phyloP scores from a whole-genome alignment of 1,139 yeast genomes.

The Yamadazyma taylorii region DNA sequence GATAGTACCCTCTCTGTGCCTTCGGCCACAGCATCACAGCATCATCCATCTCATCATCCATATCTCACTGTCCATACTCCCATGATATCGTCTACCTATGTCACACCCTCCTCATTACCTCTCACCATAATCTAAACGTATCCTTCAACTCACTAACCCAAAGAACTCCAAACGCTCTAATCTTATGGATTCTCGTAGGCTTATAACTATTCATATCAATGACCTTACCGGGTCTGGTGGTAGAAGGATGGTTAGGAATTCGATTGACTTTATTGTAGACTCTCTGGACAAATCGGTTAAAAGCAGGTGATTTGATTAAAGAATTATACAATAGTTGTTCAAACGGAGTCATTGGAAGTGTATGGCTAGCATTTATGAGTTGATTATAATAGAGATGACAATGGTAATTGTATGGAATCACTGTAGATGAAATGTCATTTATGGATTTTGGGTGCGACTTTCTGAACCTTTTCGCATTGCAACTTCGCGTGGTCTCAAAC shows the following conservation, averaged over 20 bases:
- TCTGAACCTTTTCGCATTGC: too few relatives aligned
- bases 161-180: conserved; percentile 61
- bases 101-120: background rate
- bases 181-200: conserved; percentile 56
- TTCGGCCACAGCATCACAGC: too few relatives aligned
- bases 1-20: too few relatives aligned
- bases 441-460: too few relatives aligned
- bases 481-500: too few relatives aligned
- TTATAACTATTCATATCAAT: conserved; percentile 24
- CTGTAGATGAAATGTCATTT: too few relatives aligned
- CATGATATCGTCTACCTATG: too few relatives aligned
- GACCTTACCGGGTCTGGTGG: background rate
- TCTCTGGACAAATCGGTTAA: conserved; percentile 67
- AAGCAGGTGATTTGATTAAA: conserved; percentile 60
- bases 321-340: conserved; percentile 49
- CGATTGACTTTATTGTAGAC: conserved; percentile 66
- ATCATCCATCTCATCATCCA: too few relatives aligned
- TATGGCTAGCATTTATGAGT: background rate
- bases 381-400: too few relatives aligned
- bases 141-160: conserved; percentile 65
- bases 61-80: too few relatives aligned
- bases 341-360: conserved; percentile 30
- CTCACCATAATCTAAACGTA: conserved; percentile 45
- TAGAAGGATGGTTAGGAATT: conserved; percentile 18
- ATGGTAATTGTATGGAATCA: too few relatives aligned